These are phyloP conservation scores for Schrenkiella parvula DNA, from an alignment of 345 rosid genomes.

Conservation along the genomic window DNA sequence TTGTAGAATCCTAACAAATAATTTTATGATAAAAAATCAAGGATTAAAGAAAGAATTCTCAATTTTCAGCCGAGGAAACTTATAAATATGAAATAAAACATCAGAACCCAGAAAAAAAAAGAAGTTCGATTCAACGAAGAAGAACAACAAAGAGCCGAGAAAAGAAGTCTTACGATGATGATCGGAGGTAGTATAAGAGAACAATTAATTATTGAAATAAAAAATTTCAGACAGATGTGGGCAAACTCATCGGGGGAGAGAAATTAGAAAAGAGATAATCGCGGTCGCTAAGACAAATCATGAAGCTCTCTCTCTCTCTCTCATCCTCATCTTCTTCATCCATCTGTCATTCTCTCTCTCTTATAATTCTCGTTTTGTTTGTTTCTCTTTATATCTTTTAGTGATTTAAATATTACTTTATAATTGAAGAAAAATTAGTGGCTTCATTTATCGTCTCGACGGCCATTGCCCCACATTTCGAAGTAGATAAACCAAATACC, in stretches of 20 bases:
- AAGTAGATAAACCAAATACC: conserved; percentile 1
- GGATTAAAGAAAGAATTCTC: not conserved
- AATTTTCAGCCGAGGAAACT: not conserved
- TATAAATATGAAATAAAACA: not conserved
- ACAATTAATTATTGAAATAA: not conserved
- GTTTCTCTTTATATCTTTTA: not conserved
- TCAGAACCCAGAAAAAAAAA: not conserved
- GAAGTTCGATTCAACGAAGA: not conserved
- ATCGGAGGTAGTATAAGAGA: conserved; percentile 3
- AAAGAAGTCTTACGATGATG: conserved; percentile 26
- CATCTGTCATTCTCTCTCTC: conserved; percentile 32
- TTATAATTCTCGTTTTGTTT: conserved; percentile 25
- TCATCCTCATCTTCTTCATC: conserved; percentile 16
- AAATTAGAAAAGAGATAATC: not conserved
- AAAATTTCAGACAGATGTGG: conserved; percentile 1
- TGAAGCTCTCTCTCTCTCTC: conserved; percentile 2
- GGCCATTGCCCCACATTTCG: not conserved
- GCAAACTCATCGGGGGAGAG: not conserved
- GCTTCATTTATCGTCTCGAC: not conserved
- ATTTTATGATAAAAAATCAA: not conserved
- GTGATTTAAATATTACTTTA: not conserved
- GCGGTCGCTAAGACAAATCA: conserved; percentile 19
- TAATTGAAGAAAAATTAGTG: not conserved
- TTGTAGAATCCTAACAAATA: not conserved
- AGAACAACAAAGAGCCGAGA: not conserved